Conservation (phyloP, 805 yeast genomes). For the Yarrowia alimentaria region DNA sequence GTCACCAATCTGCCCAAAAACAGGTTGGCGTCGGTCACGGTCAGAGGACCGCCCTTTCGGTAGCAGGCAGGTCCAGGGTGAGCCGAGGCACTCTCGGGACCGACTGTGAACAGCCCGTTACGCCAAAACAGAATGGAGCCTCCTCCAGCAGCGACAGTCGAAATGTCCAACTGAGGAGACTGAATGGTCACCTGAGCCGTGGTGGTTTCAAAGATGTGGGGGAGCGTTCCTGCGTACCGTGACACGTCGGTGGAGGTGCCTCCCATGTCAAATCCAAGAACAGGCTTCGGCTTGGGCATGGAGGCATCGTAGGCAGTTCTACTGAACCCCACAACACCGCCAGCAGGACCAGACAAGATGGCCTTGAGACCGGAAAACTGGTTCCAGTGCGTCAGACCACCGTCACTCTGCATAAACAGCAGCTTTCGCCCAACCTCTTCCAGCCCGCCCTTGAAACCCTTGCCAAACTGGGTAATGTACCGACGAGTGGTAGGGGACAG, state of each 20-base stretch:
- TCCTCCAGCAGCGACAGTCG: slow-evolving; percentile 85
- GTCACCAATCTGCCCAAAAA: slow-evolving; percentile 70
- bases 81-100: slow-evolving; percentile 84
- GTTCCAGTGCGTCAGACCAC: slow-evolving; percentile 84
- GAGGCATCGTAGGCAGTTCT: slow-evolving; percentile 61
- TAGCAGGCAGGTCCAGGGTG: slow-evolving; percentile 91
- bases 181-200: slow-evolving; percentile 83
- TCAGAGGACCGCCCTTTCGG: slow-evolving; percentile 78
- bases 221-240: slow-evolving; percentile 64
- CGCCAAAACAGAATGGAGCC: slow-evolving; percentile 67
- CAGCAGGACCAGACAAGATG: slow-evolving; percentile 94
- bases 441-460: slow-evolving; percentile 57
- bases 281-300: slow-evolving; percentile 44
- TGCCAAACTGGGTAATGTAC: slow-evolving; percentile 59
- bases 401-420: slow-evolving; percentile 91
- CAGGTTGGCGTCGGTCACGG: slow-evolving; percentile 82
- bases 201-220: slow-evolving; percentile 77
- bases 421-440: slow-evolving; percentile 41
- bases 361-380: slow-evolving; percentile 85
- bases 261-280: slow-evolving; percentile 87
- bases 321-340: slow-evolving; percentile 94
- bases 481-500: slow-evolving; percentile 73
- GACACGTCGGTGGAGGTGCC: slow-evolving; percentile 88
- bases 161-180: slow-evolving; percentile 79
- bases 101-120: slow-evolving; percentile 74